Conservation (phyloP, 2,329 filamentous ascomycete species). For the Chaetomiaceae sp. region DNA sequence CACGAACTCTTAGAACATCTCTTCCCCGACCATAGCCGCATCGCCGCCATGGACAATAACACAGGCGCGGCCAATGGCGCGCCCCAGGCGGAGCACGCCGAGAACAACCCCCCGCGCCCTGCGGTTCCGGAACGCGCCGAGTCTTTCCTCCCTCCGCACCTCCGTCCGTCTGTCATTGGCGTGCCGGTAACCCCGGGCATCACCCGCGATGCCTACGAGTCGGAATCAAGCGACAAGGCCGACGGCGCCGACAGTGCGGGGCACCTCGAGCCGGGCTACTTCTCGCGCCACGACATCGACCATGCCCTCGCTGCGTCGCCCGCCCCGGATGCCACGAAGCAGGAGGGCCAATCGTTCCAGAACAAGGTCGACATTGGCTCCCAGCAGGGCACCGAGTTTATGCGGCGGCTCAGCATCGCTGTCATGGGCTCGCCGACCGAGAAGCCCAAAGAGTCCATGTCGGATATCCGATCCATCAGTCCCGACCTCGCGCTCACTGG, state of each 20-base stretch:
- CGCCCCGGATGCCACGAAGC: slow-evolving; percentile 17
- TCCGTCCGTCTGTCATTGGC: slow-evolving; percentile 31
- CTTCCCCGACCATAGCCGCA: background rate
- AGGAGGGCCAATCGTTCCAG: slow-evolving; percentile 21
- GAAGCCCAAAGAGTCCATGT: slow-evolving; percentile 44
- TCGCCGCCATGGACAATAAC: slow-evolving; percentile 22
- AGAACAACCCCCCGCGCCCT: slow-evolving; percentile 1
- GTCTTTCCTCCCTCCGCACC: slow-evolving; percentile 32
- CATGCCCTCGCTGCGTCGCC: slow-evolving; percentile 27
- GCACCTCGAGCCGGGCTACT: slow-evolving; percentile 29
- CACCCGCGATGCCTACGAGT: slow-evolving; percentile 30
- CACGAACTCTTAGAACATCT: background rate
- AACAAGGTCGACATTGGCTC: slow-evolving; percentile 31
- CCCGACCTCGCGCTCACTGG: slow-evolving; percentile 56
- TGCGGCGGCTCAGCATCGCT: slow-evolving; percentile 41
- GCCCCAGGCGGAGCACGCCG: slow-evolving; percentile 1
- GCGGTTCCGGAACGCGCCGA: background rate
- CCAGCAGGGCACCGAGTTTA: slow-evolving; percentile 37
- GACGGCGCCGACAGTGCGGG: slow-evolving; percentile 7
- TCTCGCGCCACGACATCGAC: slow-evolving; percentile 24
- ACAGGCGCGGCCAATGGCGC: slow-evolving; percentile 5
- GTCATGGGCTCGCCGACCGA: slow-evolving; percentile 32
- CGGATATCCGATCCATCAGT: slow-evolving; percentile 52
- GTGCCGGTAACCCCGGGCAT: slow-evolving; percentile 42
- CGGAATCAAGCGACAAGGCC: slow-evolving; percentile 18